These are phyloP conservation scores for Bipolaris oryzae DNA, from an alignment of 2,329 filamentous ascomycete species.

Conservation along the genomic window DNA sequence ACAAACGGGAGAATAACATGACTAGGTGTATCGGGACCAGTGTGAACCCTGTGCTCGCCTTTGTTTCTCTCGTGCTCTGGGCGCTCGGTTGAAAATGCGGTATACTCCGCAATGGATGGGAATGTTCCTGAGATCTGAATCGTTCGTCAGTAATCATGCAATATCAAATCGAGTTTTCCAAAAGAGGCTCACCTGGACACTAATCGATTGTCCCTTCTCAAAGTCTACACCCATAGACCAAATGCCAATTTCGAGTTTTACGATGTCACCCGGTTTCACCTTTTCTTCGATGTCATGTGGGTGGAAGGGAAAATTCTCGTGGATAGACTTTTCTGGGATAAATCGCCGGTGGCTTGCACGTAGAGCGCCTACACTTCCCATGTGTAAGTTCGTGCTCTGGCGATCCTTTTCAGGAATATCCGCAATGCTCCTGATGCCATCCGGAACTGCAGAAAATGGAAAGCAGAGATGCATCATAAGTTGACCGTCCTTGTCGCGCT, in stretches of 20 bases:
- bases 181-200: constrained; percentile 16
- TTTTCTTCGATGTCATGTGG: constrained; percentile 52
- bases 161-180: too few species aligned
- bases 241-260: constrained; percentile 56
- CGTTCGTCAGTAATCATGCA: neutral
- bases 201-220: constrained; percentile 49
- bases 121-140: constrained; percentile 23
- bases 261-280: constrained; percentile 50
- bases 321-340: constrained; percentile 24
- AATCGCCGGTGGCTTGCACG: constrained; percentile 54
- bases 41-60: constrained; percentile 49
- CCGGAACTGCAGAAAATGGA: constrained; percentile 45
- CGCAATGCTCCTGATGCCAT: constrained; percentile 53
- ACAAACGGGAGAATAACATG: constrained; percentile 49
- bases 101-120: constrained; percentile 49
- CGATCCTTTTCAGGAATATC: constrained; percentile 60
- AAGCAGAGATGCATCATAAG: constrained; percentile 42
- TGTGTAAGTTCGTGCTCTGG: constrained; percentile 50
- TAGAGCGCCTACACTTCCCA: constrained; percentile 53
- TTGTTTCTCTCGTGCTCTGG: constrained; percentile 52
- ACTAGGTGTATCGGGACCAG: constrained; percentile 48
- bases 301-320: constrained; percentile 42
- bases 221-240: constrained; percentile 57
- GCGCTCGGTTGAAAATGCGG: constrained; percentile 42
- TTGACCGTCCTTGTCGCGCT: constrained; percentile 53